phyloP scores from a whole-genome alignment of 306 rosid genomes.

The Aeschynomene evenia region DNA sequence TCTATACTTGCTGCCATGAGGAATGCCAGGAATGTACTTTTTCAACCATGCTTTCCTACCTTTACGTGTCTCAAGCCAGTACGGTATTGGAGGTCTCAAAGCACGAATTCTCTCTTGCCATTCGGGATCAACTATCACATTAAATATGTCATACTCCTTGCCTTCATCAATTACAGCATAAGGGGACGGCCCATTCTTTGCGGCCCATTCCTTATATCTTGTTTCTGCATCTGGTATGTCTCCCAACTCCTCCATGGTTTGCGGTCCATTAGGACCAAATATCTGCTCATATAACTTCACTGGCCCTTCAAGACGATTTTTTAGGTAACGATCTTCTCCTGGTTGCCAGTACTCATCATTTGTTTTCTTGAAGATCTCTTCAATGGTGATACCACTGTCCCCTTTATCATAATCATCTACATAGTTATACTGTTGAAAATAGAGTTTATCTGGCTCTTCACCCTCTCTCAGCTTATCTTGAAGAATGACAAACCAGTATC shows the following conservation, averaged over 20 bases:
- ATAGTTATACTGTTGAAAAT: slow-evolving; percentile 91
- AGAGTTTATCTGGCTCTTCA: slow-evolving; percentile 82
- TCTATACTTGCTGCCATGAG: slow-evolving; percentile 95
- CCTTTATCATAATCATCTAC: slow-evolving; percentile 92
- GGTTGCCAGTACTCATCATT: slow-evolving; percentile 94
- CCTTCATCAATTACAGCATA: slow-evolving; percentile 76
- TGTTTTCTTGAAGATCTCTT: slow-evolving; percentile 74
- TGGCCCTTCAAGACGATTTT: slow-evolving; percentile 73
- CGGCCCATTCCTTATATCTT: slow-evolving; percentile 81
- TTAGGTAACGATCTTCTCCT: slow-evolving; percentile 80
- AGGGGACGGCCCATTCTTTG: slow-evolving; percentile 62
- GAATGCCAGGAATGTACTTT: slow-evolving; percentile 77
- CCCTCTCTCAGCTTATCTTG: slow-evolving; percentile 87
- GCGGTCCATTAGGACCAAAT: slow-evolving; percentile 98
- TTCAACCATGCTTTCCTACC: slow-evolving; percentile 95
- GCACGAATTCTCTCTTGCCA: slow-evolving; percentile 56
- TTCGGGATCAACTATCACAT: slow-evolving; percentile 63
- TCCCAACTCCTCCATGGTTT: slow-evolving; percentile 72
- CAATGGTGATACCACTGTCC: slow-evolving; percentile 81
- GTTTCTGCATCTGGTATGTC: slow-evolving; percentile 91
- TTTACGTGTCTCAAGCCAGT: slow-evolving; percentile 93
- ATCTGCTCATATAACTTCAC: slow-evolving; percentile 84
- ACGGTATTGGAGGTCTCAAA: slow-evolving; percentile 74
- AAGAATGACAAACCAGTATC: slow-evolving; percentile 94
- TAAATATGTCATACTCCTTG: slow-evolving; percentile 79